Evolutionary conservation across 2,329 filamentous ascomycete species (phyloP), one percentile per base, ranked within the genome.

Genomic region (Trichoderma lentiforme): DNA sequence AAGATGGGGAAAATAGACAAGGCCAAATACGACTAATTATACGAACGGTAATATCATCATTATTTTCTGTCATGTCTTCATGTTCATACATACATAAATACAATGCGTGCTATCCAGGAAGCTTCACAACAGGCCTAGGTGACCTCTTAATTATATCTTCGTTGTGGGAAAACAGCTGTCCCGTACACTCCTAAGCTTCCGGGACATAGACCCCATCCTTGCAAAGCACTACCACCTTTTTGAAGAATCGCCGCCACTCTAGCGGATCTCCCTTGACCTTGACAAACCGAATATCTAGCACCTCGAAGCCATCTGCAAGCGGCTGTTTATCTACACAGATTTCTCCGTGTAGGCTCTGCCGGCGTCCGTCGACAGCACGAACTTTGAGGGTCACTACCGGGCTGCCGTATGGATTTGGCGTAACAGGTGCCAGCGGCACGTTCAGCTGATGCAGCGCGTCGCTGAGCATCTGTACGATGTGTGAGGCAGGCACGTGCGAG

Each of bases 181-280:
- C 76, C 72, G 66, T 70, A 9, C 65, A 74, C 72, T 71, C 77
- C 80, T 83, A 84, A 74, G 79, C 73, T 61, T 85, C 83, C 3
- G 83, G 83, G 72, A 84, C 81, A 80, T 90, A 93, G 58, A 98
- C 91, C 9, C 90, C 94, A 79, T 97, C 94, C 79, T 93, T 93
- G 83, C 95, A 97, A 73, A 95, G 85, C 74, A 97, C 86, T 34
- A 93, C 93, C n/a, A 98, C 89, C 81, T 94, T 95, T 83, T 99
- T 99, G 86, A 99, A 99, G 80, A 99, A 94, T 39, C 96, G 86
- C 73, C 96, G 89, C 96, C 97, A 99, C 84, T 98, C 95, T 64
- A 99, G 83, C 6, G 96, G 96, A 84, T 99, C 96, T 6, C 96
- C 96, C 83, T 97, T 98, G 69, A 93, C 88, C 83, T 99, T 99